Evolutionary conservation across 257 asterid genomes (phyloP), one percentile per base, ranked within the genome.

Genomic region (Penstemon eatonii): DNA sequence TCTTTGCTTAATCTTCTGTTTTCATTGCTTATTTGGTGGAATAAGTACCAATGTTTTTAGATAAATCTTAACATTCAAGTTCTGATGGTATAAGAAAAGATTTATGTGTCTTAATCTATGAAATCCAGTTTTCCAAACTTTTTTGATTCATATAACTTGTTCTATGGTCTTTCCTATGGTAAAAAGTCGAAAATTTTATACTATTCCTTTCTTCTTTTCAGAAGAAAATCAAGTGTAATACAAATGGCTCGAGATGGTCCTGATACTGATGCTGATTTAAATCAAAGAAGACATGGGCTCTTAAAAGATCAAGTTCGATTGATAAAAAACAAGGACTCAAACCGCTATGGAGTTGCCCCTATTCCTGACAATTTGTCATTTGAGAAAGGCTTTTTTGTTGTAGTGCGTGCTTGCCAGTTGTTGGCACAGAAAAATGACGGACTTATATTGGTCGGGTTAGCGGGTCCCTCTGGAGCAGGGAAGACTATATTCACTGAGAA

Each of bases 381-480:
- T 74, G 99, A 94, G 83, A 94, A 94, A 77, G 99, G 99, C 4
- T 94, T 94, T 79, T 94, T 94, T 79, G 96, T 81, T 64, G 93
- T 86, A 3, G 86, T 94, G 41, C 88, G 96, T 8, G 96, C 99
- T 1, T 91, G 93, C 84, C 98, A 91, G 63, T 79, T 91, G 81
- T 69, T 94, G 85, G 80, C 86, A 0, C 96, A 89, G 77, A 91
- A 91, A 75, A 94, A 87, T 56, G 96, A 94, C 46, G 99, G 99
- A 60, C 81, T 94, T 52, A 65, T 87, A 70, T 51, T 94, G 57
- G 76, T 94, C 42, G 99, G 99, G 5, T 78, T 91, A 38, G 99
- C 99, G 4, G 98, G 99, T 44, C 99, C 99, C 50, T 94, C 99
- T 18, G 99, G 99, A 46, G 96, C 99, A 54, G 99, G 99, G 67